phyloP scores from a whole-genome alignment of 2,329 filamentous ascomycete species.

The Fusarium decemcellulare region DNA sequence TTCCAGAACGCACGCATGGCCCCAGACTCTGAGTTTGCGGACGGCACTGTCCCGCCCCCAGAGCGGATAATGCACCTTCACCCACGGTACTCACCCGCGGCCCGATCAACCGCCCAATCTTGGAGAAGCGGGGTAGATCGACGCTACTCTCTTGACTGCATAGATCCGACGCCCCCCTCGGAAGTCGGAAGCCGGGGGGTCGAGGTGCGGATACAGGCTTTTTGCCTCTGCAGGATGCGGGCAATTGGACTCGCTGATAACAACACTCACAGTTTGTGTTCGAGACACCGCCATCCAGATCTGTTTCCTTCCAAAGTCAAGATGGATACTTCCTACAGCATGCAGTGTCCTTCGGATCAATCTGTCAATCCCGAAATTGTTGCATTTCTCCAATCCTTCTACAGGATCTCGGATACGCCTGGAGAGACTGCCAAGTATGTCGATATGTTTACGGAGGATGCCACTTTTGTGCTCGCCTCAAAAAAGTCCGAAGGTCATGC shows the following conservation, averaged over 20 bases:
- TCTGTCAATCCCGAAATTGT: conserved; percentile 30
- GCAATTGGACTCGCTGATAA: no score
- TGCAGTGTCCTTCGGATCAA: conserved; percentile 29
- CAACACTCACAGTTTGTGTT: background rate
- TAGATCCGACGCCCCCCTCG: conserved; percentile 8
- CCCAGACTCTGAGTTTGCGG: background rate
- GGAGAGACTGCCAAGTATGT: conserved; percentile 36
- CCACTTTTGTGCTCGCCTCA: conserved; percentile 31
- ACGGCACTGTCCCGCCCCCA: background rate
- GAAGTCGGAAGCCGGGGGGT: conserved; percentile 36
- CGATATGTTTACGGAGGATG: conserved; percentile 29
- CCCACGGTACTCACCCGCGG: conserved; percentile 10
- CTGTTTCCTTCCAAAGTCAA: background rate
- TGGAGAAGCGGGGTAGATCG: conserved; percentile 29
- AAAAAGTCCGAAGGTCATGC: conserved; percentile 28
- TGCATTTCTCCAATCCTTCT: conserved; percentile 29
- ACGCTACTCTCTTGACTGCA: background rate
- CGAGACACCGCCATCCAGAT: background rate
- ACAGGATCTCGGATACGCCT: conserved; percentile 30
- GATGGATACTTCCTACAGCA: conserved; percentile 29
- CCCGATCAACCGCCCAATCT: conserved; percentile 11
- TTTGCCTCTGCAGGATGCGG: background rate
- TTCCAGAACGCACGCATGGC: no score
- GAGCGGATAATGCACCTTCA: conserved; percentile 28
- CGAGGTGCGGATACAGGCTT: conserved; percentile 7